Evolutionary conservation across 805 yeast genomes (phyloP), one percentile per base, ranked within the genome.

Genomic region (Blastobotrys peoriensis): DNA sequence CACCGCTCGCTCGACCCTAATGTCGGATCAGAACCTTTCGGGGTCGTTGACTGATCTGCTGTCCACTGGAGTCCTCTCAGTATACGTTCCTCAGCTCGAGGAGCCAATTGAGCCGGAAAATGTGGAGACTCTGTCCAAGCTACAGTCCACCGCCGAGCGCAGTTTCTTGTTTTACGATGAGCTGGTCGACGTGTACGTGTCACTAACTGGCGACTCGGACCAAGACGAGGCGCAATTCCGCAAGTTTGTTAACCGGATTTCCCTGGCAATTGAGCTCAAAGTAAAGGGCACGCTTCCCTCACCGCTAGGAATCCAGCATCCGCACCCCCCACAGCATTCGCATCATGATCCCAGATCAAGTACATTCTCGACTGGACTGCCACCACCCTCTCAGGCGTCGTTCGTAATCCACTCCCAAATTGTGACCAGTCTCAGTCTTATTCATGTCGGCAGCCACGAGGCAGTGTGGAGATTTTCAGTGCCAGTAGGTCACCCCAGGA

Each of bases 111-210:
- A 23, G 4, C 13, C 10, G 19, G 34, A 38, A n/a, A 17, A 13
- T 3, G 33, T 25, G 4, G 41, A 38, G 13, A 13, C 8, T 25
- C 8, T 25, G 10, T 25, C 30, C 10, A 25, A 25, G 13, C 30
- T 25, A 8, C 30, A 25, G 8, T 13, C 8, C 8, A 8, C 13
- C 10, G 13, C 8, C 13, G 25, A 27, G 16, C 40, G 52, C 13
- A 21, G 40, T 3, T 28, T 42, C 8, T 25, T 47, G 25, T 52
- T 52, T 36, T 52, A 52, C 28, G 56, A 52, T 37, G 56, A 52
- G 33, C 41, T 33, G 5, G 33, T 50, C 16, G 28, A 38, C 23
- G 40, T 44, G 3, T 51, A 49, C 36, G 42, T 50, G 16, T 22
- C 33, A 38, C 43, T 49, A 4, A 33, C 27, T 8, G 30, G 8